phyloP scores from a whole-genome alignment of 2,329 filamentous ascomycete species.

The Monosporascus ibericus region DNA sequence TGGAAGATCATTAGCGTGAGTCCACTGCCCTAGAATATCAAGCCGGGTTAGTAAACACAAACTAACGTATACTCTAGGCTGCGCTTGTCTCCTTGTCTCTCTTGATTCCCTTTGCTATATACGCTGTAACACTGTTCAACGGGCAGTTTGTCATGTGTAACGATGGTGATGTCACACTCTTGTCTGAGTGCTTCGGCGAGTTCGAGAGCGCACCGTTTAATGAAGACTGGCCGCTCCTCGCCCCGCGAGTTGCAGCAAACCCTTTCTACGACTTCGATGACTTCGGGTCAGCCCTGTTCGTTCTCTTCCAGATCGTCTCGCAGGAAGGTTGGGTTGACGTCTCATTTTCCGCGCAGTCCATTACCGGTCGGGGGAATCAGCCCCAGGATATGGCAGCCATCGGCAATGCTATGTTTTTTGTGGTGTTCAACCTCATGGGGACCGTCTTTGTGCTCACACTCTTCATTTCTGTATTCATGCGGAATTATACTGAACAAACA shows the following conservation, averaged over 20 bases:
- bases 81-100: constrained; percentile 92
- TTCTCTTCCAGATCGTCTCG: constrained; percentile 96
- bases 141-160: constrained; percentile 79
- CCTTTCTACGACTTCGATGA: constrained; percentile 89
- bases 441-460: constrained; percentile 95
- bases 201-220: constrained; percentile 70
- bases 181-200: constrained; percentile 76
- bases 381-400: constrained; percentile 63
- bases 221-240: constrained; percentile 68
- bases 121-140: constrained; percentile 87
- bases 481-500: constrained; percentile 97
- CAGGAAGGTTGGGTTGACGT: constrained; percentile 97
- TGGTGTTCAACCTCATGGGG: constrained; percentile 91
- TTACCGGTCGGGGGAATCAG: constrained; percentile 70
- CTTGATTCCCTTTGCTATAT: constrained; percentile 93
- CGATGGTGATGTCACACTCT: constrained; percentile 52
- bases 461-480: constrained; percentile 99
- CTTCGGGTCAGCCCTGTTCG: constrained; percentile 89
- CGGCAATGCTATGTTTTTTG: constrained; percentile 89
- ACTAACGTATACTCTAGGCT: constrained; percentile 39
- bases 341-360: constrained; percentile 76
- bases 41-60: not conserved
- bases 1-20: constrained; percentile 85
- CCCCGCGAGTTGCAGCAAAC: constrained; percentile 75
- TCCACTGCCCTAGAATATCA: constrained; percentile 9